phyloP scores from a whole-genome alignment of 352 stramenopile genomes.

The Phytopythium aichiense region DNA sequence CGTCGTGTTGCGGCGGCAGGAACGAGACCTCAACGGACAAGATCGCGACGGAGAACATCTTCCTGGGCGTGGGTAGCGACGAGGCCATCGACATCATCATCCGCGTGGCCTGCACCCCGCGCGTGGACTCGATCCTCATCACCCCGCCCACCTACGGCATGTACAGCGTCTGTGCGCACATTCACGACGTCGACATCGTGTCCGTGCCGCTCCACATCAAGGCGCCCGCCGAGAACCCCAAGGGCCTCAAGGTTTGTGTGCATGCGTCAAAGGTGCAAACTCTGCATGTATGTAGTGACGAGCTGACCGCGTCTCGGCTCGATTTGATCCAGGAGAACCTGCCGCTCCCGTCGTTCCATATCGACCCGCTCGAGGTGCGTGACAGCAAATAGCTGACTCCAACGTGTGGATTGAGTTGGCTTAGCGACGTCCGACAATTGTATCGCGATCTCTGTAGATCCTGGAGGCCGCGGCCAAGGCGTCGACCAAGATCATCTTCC shows the following conservation, averaged over 20 bases:
- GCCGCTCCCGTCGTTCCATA: slow-evolving; percentile 73
- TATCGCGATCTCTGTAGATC: slow-evolving; percentile 47
- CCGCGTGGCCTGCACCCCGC: slow-evolving; percentile 94
- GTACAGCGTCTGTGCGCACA: slow-evolving; percentile 98
- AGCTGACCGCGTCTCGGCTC: neutral
- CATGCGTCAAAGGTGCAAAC: neutral
- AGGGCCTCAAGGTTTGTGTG: slow-evolving; percentile 47
- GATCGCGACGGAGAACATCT: slow-evolving; percentile 91
- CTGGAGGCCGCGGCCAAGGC: slow-evolving; percentile 75
- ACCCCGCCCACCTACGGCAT: slow-evolving; percentile 98
- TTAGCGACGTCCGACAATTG: neutral
- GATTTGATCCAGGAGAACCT: slow-evolving; percentile 22
- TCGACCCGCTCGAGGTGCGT: slow-evolving; percentile 59
- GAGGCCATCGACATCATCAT: slow-evolving; percentile 99
- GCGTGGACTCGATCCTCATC: slow-evolving; percentile 93
- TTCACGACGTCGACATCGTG: slow-evolving; percentile 96
- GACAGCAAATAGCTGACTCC: neutral
- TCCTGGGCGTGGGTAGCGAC: slow-evolving; percentile 97
- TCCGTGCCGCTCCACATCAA: slow-evolving; percentile 88
- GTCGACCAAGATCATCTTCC: slow-evolving; percentile 95
- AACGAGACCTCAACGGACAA: slow-evolving; percentile 50
- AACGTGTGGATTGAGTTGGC: neutral
- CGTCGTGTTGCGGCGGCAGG: slow-evolving; percentile 18
- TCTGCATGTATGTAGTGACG: neutral
- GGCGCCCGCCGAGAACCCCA: slow-evolving; percentile 45